Percentiles rank a stretch among this genome's conserved stretches.
phyloP scores from a whole-genome alignment of 2,329 filamentous ascomycete genomes.

The Hypomyces rosellus region DNA sequence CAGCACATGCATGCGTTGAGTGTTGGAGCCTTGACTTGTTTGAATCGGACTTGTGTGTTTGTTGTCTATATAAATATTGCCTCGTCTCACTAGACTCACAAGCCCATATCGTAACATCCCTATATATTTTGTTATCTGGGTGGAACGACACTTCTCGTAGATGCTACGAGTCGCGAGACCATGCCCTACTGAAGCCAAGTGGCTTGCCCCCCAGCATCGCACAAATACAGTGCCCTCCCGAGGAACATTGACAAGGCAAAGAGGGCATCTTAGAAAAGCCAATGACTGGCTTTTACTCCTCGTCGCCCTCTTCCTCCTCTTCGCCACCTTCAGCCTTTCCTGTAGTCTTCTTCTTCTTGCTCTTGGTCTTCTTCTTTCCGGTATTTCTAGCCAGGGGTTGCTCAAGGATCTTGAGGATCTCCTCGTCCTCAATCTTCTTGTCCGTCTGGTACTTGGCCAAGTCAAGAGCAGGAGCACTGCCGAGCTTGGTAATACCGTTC shows the following conservation, averaged over 20 bases:
- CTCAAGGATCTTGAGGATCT: constrained; percentile 90
- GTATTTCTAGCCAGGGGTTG: constrained; percentile 80
- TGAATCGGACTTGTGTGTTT: constrained; percentile 8
- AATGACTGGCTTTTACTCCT: constrained; percentile 11
- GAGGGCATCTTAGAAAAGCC: neutral
- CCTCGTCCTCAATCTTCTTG: constrained; percentile 96
- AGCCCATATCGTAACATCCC: neutral
- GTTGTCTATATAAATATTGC: constrained; percentile 12
- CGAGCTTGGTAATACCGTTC: constrained; percentile 86
- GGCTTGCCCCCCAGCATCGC: constrained; percentile 7
- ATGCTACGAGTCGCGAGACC: constrained; percentile 7
- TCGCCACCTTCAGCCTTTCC: constrained; percentile 38
- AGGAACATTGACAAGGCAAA: constrained; percentile 4
- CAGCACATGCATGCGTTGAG: constrained; percentile 3
- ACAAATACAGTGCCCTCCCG: constrained; percentile 1
- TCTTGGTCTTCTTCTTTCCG: constrained; percentile 90
- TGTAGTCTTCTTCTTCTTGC: constrained; percentile 59
- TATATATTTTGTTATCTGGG: constrained; percentile 2
- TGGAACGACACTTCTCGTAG: constrained; percentile 1
- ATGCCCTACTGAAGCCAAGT: neutral
- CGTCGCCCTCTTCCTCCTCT: constrained; percentile 21
- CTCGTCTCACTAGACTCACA: constrained; percentile 11
- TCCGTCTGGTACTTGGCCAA: constrained; percentile 81
- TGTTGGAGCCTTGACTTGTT: constrained; percentile 1
- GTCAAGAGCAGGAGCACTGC: constrained; percentile 69